A percentile compares a stretch with the other conserved stretches of the same genome.
These are phyloP conservation scores for Macadamia integrifolia DNA, from an alignment of 164 flowering plant genomes.

Conservation along the genomic window DNA sequence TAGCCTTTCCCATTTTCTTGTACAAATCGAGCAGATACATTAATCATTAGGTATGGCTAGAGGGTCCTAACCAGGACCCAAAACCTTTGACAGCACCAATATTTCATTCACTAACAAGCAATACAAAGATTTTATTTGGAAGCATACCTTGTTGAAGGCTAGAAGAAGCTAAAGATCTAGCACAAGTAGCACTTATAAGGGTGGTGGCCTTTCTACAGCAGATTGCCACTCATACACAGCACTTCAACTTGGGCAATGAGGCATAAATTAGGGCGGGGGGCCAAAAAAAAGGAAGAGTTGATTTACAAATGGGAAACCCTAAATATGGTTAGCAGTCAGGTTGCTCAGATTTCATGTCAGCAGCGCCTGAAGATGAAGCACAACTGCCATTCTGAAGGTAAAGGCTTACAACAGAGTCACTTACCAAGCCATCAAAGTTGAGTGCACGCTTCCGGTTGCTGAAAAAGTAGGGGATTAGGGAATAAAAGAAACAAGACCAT, in stretches of 20 bases:
- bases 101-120: background rate
- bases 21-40: too few species aligned
- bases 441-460: constrained; percentile 53
- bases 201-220: background rate
- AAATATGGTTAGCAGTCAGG: constrained; percentile 31
- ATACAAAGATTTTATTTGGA: background rate
- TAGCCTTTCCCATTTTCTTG: too few species aligned
- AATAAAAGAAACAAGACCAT: background rate
- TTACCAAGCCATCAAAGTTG: constrained; percentile 81
- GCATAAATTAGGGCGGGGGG: background rate
- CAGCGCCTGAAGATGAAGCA: constrained; percentile 35
- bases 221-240: background rate
- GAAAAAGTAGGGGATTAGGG: constrained; percentile 6
- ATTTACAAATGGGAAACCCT: constrained; percentile 7
- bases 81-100: too few species aligned
- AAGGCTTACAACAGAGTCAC: constrained; percentile 64
- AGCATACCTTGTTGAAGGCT: background rate
- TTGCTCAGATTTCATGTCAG: constrained; percentile 46
- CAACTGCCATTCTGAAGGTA: constrained; percentile 58
- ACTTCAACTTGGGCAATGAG: too few species aligned
- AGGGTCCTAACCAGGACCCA: too few species aligned
- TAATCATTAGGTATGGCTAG: too few species aligned
- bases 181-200: background rate
- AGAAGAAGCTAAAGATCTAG: background rate
- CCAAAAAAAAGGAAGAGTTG: background rate